Percentiles rank a stretch among this genome's conserved stretches.
Evolutionary conservation across 1,284 basidiomycete species (phyloP).

Genomic region (Volvariella surrecta): DNA sequence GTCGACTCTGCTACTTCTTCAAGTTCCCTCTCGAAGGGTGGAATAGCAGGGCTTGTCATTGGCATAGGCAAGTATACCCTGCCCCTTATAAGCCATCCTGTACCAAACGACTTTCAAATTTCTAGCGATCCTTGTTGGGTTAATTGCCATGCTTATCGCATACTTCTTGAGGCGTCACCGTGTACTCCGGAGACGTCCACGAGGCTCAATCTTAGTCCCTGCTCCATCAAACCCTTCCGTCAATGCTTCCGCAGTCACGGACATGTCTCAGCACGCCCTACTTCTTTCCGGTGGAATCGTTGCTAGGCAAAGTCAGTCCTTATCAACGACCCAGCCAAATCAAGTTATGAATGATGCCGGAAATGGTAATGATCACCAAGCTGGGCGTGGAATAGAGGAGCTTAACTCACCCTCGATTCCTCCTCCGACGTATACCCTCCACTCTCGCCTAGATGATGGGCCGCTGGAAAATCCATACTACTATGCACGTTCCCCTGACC

Average conservation of each 20-base stretch:
- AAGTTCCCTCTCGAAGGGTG: not conserved
- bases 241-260: not conserved
- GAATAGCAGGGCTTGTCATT: conserved; percentile 6
- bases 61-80: not conserved
- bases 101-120: not conserved
- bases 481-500: too few species aligned
- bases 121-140: conserved; percentile 3
- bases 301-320: not conserved
- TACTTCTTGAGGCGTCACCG: not conserved
- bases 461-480: too few species aligned
- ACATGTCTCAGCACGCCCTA: not conserved
- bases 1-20: too few species aligned
- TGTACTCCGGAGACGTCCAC: not conserved
- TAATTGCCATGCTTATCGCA: conserved; percentile 2
- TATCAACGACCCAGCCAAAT: too few species aligned
- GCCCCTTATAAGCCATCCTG: not conserved
- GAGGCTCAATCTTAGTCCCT: not conserved
- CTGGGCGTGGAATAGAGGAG: too few species aligned
- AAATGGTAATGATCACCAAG: too few species aligned
- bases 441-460: too few species aligned
- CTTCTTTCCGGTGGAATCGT: not conserved
- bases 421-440: too few species aligned
- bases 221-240: not conserved
- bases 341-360: too few species aligned
- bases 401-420: too few species aligned